Evolutionary conservation across 2,329 filamentous ascomycete genomes (phyloP).

Genomic region (Atkinsonella hypoxylon): DNA sequence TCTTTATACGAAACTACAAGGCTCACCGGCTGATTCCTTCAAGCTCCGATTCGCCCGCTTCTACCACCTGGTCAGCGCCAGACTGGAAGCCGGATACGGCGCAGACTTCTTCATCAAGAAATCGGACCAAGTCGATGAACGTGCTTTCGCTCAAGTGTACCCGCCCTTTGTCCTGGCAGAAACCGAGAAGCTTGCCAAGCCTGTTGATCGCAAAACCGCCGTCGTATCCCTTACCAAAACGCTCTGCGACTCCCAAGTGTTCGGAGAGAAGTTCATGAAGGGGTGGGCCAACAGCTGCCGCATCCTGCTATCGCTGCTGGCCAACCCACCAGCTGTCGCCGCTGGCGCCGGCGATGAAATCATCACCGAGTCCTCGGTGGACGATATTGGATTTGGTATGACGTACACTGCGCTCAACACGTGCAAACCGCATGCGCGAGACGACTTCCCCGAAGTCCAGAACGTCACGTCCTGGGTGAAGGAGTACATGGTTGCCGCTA

Average conservation of each 20-base stretch:
- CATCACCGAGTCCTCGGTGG: constrained; percentile 79
- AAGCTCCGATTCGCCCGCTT: constrained; percentile 83
- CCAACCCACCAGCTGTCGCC: constrained; percentile 67
- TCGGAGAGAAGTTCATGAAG: constrained; percentile 70
- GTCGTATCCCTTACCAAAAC: constrained; percentile 92
- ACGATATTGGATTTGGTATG: constrained; percentile 89
- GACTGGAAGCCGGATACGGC: constrained; percentile 68
- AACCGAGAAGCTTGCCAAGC: constrained; percentile 77
- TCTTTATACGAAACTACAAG: constrained; percentile 66
- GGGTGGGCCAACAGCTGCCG: constrained; percentile 89
- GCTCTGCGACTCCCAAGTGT: constrained; percentile 72
- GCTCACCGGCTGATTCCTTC: constrained; percentile 61
- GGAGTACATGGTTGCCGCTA: constrained; percentile 63
- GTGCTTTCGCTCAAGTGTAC: constrained; percentile 77
- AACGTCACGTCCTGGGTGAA: constrained; percentile 80
- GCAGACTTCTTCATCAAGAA: constrained; percentile 83
- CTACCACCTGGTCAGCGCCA: constrained; percentile 82
- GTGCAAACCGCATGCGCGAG: constrained; percentile 59
- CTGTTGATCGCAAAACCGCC: constrained; percentile 83
- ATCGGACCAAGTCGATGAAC: constrained; percentile 69
- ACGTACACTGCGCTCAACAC: constrained; percentile 92
- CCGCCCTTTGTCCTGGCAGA: constrained; percentile 75
- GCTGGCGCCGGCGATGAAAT: constrained; percentile 58
- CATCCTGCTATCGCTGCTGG: constrained; percentile 75
- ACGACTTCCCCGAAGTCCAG: constrained; percentile 77